Percentiles rank a stretch among this genome's conserved stretches.
phyloP scores from a whole-genome alignment of 2,329 filamentous ascomycete genomes.

The Aplosporella prunicola region DNA sequence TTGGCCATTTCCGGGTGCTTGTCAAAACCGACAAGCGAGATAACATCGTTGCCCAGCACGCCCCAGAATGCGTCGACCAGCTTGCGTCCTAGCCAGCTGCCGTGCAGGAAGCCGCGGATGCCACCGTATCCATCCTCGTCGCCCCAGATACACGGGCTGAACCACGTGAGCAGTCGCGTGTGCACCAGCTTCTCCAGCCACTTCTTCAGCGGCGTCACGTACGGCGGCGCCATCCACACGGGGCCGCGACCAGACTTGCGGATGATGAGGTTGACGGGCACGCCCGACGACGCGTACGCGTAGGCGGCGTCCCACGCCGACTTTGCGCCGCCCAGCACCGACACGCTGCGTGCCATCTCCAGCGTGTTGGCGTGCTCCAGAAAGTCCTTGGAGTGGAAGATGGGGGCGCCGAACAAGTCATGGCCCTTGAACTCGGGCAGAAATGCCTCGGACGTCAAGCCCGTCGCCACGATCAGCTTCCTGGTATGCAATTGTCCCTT shows the following conservation, averaged over 20 bases:
- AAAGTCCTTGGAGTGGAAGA: constrained; percentile 53
- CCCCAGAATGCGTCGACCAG: constrained; percentile 49
- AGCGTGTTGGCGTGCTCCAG: constrained; percentile 27
- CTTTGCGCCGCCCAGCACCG: constrained; percentile 53
- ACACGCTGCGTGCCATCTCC: constrained; percentile 28
- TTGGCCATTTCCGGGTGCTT: constrained; percentile 32
- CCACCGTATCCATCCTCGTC: constrained; percentile 49
- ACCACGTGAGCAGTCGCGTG: constrained; percentile 61
- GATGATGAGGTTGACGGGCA: constrained; percentile 47
- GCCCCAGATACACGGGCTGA: constrained; percentile 67
- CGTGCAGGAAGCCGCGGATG: constrained; percentile 48
- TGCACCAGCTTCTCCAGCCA: constrained; percentile 60
- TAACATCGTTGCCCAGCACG: constrained; percentile 37
- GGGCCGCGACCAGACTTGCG: constrained; percentile 51
- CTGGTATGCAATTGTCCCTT: constrained; percentile 20
- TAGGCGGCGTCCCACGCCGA: constrained; percentile 56
- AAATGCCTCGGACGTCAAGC: constrained; percentile 49
- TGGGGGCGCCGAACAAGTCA: constrained; percentile 40
- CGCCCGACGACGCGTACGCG: constrained; percentile 39
- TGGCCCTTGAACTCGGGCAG: constrained; percentile 44
- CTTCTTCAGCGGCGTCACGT: constrained; percentile 50
- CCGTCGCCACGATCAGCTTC: constrained; percentile 54
- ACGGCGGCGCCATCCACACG: constrained; percentile 49
- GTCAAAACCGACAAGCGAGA: constrained; percentile 39
- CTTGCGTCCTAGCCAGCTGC: constrained; percentile 46